phyloP scores from a whole-genome alignment of 2,329 filamentous ascomycete genomes.

The Leptosphaerulina australis region DNA sequence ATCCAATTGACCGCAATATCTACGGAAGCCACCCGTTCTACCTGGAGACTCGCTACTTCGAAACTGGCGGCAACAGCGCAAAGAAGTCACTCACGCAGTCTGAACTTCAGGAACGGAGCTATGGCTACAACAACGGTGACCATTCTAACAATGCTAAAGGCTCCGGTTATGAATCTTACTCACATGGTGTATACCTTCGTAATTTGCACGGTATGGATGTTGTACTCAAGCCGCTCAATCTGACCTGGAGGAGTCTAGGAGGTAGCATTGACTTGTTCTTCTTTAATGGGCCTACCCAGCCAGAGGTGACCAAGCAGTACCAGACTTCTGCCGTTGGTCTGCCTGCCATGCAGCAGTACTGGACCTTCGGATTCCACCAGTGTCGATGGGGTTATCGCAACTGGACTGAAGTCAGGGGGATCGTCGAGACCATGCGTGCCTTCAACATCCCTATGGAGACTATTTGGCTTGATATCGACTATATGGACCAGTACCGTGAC shows the following conservation, averaged over 20 bases:
- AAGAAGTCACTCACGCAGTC: slow-evolving; percentile 61
- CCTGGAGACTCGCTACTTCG: slow-evolving; percentile 77
- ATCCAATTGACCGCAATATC: slow-evolving; percentile 69
- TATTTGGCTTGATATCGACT: slow-evolving; percentile 56
- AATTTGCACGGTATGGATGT: slow-evolving; percentile 80
- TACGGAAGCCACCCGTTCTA: slow-evolving; percentile 82
- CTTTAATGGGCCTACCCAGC: slow-evolving; percentile 72
- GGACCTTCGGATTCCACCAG: slow-evolving; percentile 80
- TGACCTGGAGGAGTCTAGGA: slow-evolving; percentile 77
- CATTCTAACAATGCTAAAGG: slow-evolving; percentile 29
- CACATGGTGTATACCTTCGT: slow-evolving; percentile 77
- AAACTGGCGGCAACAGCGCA: slow-evolving; percentile 56
- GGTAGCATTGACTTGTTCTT: slow-evolving; percentile 82
- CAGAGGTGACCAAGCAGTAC: slow-evolving; percentile 73
- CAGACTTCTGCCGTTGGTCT: slow-evolving; percentile 69
- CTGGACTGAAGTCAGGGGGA: slow-evolving; percentile 68
- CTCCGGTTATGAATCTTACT: slow-evolving; percentile 67
- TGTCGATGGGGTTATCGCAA: slow-evolving; percentile 83
- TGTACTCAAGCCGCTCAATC: slow-evolving; percentile 64
- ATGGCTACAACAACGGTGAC: slow-evolving; percentile 8
- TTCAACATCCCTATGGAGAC: slow-evolving; percentile 62
- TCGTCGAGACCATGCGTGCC: slow-evolving; percentile 59
- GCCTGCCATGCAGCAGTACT: slow-evolving; percentile 79
- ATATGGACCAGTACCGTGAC: slow-evolving; percentile 57
- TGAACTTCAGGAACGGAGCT: slow-evolving; percentile 49